Evolutionary conservation across 2,329 filamentous ascomycete species (phyloP).

Genomic region (Fusarium keratoplasticum): DNA sequence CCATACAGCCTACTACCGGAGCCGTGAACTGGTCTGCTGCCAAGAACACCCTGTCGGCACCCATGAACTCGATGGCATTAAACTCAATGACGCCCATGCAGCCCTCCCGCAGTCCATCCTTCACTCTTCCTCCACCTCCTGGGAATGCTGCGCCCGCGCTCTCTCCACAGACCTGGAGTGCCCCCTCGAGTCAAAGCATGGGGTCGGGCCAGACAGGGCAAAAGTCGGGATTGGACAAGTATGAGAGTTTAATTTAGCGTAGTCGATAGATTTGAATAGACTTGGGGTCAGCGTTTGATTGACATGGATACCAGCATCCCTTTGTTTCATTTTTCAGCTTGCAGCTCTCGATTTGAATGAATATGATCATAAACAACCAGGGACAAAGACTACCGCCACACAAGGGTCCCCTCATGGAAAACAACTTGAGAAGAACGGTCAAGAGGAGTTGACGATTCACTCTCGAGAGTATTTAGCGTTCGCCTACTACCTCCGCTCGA

Average conservation of each 20-base stretch:
- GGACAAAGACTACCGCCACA: not conserved
- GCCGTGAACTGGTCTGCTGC: conserved; percentile 65
- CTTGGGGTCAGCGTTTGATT: not conserved
- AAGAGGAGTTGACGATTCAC: not conserved
- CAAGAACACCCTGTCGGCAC: conserved; percentile 61
- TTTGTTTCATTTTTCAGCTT: not conserved
- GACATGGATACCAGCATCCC: not conserved
- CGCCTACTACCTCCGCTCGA: not conserved
- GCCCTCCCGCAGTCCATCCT: conserved; percentile 60
- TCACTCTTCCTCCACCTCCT: conserved; percentile 69
- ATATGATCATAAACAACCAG: not conserved
- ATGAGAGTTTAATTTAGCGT: conserved; percentile 71
- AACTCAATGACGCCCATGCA: conserved; percentile 61
- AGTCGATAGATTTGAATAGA: not conserved
- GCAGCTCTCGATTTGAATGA: not conserved
- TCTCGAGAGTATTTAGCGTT: not conserved
- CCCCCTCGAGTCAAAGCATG: conserved; percentile 30
- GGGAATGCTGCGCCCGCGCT: conserved; percentile 43
- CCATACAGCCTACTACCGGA: conserved; percentile 28
- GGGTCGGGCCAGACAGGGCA: conserved; percentile 35
- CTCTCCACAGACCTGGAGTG: conserved; percentile 44
- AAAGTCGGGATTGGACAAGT: conserved; percentile 73
- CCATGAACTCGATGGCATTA: conserved; percentile 45
- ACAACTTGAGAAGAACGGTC: not conserved
- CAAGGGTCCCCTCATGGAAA: not conserved